These are phyloP conservation scores for Blepharisma stoltei DNA, from an alignment of 73 alveolate species.

Conservation along the genomic window DNA sequence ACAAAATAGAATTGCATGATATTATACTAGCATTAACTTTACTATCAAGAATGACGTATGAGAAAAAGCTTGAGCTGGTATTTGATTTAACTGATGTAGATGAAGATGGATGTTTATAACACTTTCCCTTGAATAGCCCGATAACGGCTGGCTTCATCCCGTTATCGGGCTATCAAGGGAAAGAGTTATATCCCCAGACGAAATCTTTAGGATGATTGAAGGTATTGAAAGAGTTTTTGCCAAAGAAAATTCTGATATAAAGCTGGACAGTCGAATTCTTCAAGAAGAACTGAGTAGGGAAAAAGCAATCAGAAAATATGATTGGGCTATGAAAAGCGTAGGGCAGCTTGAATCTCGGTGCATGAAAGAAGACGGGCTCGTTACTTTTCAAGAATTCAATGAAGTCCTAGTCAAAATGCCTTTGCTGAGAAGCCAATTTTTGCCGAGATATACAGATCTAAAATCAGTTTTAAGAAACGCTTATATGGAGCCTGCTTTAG, in stretches of 20 bases:
- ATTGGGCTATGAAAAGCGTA: background rate
- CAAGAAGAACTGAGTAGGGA: background rate
- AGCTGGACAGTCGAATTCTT: background rate
- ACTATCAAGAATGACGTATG: slow-evolving; percentile 13
- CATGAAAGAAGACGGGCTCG: slow-evolving; percentile 26
- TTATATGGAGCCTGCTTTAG: background rate
- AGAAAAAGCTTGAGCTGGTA: slow-evolving; percentile 3
- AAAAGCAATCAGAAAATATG: slow-evolving; percentile 25
- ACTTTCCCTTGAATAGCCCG: no score
- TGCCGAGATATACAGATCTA: slow-evolving; percentile 15
- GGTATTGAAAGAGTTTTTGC: slow-evolving; percentile 31
- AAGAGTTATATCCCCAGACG: slow-evolving; percentile 32
- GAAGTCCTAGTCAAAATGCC: slow-evolving; percentile 16
- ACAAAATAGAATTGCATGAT: slow-evolving; percentile 29
- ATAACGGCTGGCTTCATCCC: no score
- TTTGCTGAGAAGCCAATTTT: background rate
- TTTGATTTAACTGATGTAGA: slow-evolving; percentile 30
- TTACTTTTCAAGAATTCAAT: slow-evolving; percentile 7
- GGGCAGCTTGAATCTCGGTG: background rate
- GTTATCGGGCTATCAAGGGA: no score
- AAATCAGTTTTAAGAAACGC: slow-evolving; percentile 13
- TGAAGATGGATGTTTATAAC: slow-evolving; percentile 33
- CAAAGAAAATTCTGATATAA: slow-evolving; percentile 20
- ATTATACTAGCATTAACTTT: slow-evolving; percentile 25
- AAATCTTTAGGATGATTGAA: slow-evolving; percentile 11